A percentile compares a stretch with the other conserved stretches of the same genome.
Conservation (phyloP, 116 monocot species). For the Papilionanthe hybrid region DNA sequence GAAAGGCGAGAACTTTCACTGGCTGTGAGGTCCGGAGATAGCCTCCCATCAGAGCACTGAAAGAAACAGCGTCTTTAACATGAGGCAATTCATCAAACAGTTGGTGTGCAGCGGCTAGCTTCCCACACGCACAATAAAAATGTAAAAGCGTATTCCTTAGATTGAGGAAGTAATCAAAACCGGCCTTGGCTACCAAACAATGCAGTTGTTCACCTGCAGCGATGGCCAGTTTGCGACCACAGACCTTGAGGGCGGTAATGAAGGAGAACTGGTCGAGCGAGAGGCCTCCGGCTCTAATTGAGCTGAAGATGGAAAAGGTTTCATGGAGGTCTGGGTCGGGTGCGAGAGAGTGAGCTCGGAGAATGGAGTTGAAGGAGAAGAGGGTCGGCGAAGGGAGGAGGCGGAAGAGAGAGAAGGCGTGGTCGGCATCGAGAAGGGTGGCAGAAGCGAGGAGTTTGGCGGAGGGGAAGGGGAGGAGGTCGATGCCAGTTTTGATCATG, state of each 20-base stretch:
- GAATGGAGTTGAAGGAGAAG: constrained; percentile 3
- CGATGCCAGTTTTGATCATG: constrained; percentile 40
- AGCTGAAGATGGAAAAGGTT: constrained; percentile 13
- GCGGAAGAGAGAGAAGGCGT: constrained; percentile 18
- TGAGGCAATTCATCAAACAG: constrained; percentile 51
- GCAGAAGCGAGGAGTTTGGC: constrained; percentile 43
- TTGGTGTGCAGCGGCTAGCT: constrained; percentile 12
- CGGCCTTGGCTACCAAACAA: constrained; percentile 9
- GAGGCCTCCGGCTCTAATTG: constrained; percentile 11
- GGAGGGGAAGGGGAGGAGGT: constrained; percentile 28
- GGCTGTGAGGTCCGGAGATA: constrained; percentile 15
- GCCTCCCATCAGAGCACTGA: constrained; percentile 37
- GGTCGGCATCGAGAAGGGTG: constrained; percentile 3
- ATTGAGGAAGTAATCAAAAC: constrained; percentile 22
- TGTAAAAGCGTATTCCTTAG: constrained; percentile 40
- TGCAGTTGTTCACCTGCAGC: constrained; percentile 29
- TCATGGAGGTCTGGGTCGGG: neutral
- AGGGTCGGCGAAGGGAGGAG: constrained; percentile 6
- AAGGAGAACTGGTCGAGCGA: constrained; percentile 51
- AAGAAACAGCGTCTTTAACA: constrained; percentile 32
- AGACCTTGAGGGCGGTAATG: constrained; percentile 40
- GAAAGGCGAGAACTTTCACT: constrained; percentile 12
- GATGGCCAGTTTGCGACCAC: constrained; percentile 10
- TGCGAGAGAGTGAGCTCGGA: constrained; percentile 3
- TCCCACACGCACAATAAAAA: constrained; percentile 30